These are phyloP conservation scores for Fraxinus pennsylvanica DNA, from an alignment of 257 asterid species.

Conservation along the genomic window DNA sequence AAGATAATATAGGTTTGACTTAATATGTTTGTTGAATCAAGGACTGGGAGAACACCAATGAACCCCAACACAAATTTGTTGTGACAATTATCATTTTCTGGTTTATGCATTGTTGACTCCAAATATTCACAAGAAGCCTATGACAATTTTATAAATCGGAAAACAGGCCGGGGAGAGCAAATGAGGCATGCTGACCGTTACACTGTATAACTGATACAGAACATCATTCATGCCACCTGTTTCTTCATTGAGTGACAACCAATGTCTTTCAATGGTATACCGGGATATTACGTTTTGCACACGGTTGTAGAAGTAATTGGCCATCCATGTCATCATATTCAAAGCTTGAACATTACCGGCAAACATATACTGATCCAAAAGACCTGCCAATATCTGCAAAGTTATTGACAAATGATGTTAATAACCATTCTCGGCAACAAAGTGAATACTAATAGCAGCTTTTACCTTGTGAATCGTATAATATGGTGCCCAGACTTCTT, in stretches of 20 bases:
- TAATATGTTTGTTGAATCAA: neutral
- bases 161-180: neutral
- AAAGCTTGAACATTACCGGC: constrained; percentile 61
- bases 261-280: constrained; percentile 79
- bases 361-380: constrained; percentile 74
- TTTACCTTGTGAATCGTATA: constrained; percentile 93
- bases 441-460: neutral
- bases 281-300: constrained; percentile 65
- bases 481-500: constrained; percentile 94
- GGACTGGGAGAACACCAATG: neutral
- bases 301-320: constrained; percentile 73
- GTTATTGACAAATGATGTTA: constrained; percentile 14
- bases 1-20: constrained; percentile 3
- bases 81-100: neutral
- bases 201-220: constrained; percentile 61
- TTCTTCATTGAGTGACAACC: constrained; percentile 84
- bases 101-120: neutral
- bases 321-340: constrained; percentile 71
- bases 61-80: neutral
- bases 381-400: constrained; percentile 86
- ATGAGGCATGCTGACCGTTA: constrained; percentile 56
- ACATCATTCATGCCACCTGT: constrained; percentile 98
- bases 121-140: constrained; percentile 5
- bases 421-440: constrained; percentile 18
- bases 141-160: neutral